Evolutionary conservation across 2,329 filamentous ascomycete genomes (phyloP).

Genomic region (Neopestalotiopsis rosae): DNA sequence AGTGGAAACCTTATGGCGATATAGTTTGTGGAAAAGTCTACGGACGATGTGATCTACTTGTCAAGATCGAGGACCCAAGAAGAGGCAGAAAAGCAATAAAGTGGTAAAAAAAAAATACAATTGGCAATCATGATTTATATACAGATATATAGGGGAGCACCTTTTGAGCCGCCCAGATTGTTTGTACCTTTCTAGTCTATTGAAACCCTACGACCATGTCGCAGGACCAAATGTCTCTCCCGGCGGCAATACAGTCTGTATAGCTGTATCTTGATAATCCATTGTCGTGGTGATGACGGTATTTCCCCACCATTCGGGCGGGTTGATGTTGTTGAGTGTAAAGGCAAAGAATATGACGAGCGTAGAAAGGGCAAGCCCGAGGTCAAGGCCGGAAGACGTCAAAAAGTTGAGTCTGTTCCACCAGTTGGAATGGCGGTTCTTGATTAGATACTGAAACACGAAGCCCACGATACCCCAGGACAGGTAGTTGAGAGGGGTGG

Average conservation of each 20-base stretch:
- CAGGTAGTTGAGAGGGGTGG: constrained; percentile 76
- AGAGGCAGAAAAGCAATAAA: too few relatives aligned
- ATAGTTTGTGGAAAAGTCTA: neutral
- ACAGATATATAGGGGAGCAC: neutral
- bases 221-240: constrained; percentile 68
- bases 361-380: constrained; percentile 70
- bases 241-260: constrained; percentile 56
- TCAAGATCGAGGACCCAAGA: too few relatives aligned
- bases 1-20: neutral
- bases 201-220: constrained; percentile 47
- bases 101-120: neutral
- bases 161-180: neutral
- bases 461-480: constrained; percentile 76
- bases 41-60: too few relatives aligned
- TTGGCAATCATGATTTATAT: neutral
- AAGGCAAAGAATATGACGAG: constrained; percentile 75
- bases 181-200: neutral
- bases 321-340: constrained; percentile 63
- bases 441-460: constrained; percentile 72
- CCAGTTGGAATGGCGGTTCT: constrained; percentile 68
- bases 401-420: constrained; percentile 78
- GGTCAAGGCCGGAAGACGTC: constrained; percentile 71
- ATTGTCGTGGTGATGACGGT: constrained; percentile 62
- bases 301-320: constrained; percentile 76
- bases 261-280: constrained; percentile 64